Conservation (phyloP, 2,329 filamentous ascomycete genomes). For the Phyllosticta paracitricarpa region DNA sequence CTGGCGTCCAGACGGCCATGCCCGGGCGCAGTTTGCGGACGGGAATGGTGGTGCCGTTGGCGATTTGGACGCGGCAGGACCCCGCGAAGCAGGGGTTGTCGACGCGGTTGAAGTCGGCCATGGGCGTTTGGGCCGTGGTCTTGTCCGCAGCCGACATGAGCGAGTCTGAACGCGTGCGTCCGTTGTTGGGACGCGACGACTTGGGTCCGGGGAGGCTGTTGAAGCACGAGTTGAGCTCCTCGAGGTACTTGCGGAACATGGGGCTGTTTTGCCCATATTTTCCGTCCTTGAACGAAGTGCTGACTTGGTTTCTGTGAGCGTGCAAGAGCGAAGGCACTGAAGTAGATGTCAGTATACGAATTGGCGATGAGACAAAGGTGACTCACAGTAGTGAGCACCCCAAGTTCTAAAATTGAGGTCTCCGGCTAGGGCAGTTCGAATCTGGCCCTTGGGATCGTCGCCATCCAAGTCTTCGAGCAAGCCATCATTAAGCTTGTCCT, state of each 20-base stretch:
- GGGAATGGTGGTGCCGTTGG: conserved; percentile 29
- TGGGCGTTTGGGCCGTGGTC: conserved; percentile 16
- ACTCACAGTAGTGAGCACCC: conserved; percentile 44
- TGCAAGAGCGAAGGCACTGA: conserved; percentile 43
- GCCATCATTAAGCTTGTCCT: conserved; percentile 35
- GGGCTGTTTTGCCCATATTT: conserved; percentile 44
- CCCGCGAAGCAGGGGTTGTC: conserved; percentile 45
- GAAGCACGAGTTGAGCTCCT: conserved; percentile 38
- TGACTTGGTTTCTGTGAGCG: conserved; percentile 47
- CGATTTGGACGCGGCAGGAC: conserved; percentile 38
- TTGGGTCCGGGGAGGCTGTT: conserved; percentile 23
- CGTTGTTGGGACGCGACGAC: conserved; percentile 5
- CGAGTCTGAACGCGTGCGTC: not conserved
- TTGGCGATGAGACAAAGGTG: not conserved
- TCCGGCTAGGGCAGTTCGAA: conserved; percentile 38
- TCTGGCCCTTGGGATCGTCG: conserved; percentile 38
- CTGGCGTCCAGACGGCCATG: conserved; percentile 35
- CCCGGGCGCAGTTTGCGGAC: conserved; percentile 39
- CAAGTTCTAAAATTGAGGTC: conserved; percentile 37
- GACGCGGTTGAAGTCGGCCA: conserved; percentile 37
- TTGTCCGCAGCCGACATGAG: not conserved
- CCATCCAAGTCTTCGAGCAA: conserved; percentile 42
- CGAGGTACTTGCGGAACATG: conserved; percentile 43
- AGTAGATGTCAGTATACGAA: not conserved
- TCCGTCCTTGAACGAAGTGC: conserved; percentile 53